Evolutionary conservation across 2,329 filamentous ascomycete species (phyloP).

Genomic region (Colletotrichum sp.): DNA sequence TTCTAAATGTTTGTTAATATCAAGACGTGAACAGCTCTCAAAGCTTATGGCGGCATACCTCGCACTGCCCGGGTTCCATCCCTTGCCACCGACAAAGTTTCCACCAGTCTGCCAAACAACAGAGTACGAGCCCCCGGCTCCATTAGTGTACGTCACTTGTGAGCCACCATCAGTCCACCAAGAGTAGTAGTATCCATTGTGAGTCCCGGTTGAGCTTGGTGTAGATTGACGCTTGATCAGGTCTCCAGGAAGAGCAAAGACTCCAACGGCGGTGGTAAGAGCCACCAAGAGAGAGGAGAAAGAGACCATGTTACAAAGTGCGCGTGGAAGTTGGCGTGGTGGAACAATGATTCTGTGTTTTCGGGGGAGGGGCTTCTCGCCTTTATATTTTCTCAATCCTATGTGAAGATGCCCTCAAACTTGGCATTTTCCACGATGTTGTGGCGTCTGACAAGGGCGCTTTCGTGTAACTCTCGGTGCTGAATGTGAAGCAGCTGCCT

Average conservation of each 20-base stretch:
- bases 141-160: constrained; percentile 47
- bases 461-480: background rate
- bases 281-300: background rate
- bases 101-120: constrained; percentile 50
- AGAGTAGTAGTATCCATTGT: constrained; percentile 52
- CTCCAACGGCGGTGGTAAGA: background rate
- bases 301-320: background rate
- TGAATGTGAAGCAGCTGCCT: background rate
- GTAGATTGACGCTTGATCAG: constrained; percentile 25
- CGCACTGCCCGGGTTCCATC: constrained; percentile 58
- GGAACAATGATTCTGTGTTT: background rate
- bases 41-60: constrained; percentile 40
- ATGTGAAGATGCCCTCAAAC: background rate
- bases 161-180: constrained; percentile 54
- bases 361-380: background rate
- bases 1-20: background rate
- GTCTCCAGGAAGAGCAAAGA: background rate
- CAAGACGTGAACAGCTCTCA: constrained; percentile 4
- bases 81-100: constrained; percentile 64
- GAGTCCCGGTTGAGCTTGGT: constrained; percentile 38
- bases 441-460: background rate
- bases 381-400: background rate
- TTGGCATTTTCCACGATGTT: background rate
- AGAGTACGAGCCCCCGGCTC: constrained; percentile 45
- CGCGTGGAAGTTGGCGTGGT: background rate